phyloP scores from a whole-genome alignment of 805 yeast species.

The Pichia phayaonensis region DNA sequence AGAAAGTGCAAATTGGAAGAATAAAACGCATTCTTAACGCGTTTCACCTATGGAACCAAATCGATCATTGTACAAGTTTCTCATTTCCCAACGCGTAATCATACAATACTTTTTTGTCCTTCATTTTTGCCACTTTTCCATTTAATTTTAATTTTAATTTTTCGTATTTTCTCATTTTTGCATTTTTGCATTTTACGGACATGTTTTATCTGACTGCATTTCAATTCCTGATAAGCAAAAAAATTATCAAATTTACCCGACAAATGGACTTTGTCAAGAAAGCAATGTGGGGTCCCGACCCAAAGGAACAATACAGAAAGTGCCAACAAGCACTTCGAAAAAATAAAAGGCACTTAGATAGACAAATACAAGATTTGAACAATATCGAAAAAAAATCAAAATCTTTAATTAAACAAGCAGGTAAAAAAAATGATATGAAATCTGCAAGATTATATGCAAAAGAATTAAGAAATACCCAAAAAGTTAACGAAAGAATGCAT shows the following conservation, averaged over 20 bases:
- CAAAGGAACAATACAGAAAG: conserved; percentile 77
- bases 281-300: conserved; percentile 95
- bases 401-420: conserved; percentile 62
- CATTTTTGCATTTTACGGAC: background rate
- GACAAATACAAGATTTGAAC: conserved; percentile 57
- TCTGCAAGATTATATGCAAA: conserved; percentile 74
- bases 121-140: background rate
- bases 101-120: background rate
- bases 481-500: conserved; percentile 66
- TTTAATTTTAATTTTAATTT: background rate
- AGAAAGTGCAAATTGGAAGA: background rate
- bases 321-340: conserved; percentile 75
- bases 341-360: conserved; percentile 77
- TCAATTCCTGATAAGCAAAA: background rate
- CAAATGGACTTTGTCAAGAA: conserved; percentile 83
- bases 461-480: conserved; percentile 66
- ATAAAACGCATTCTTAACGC: background rate
- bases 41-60: background rate
- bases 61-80: background rate
- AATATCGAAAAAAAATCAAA: conserved; percentile 70
- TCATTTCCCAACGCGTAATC: background rate
- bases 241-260: too few relatives aligned
- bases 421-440: conserved; percentile 67
- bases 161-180: background rate
- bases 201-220: background rate